phyloP scores from a whole-genome alignment of 345 rosid genomes.

The Eutrema yunnanense region DNA sequence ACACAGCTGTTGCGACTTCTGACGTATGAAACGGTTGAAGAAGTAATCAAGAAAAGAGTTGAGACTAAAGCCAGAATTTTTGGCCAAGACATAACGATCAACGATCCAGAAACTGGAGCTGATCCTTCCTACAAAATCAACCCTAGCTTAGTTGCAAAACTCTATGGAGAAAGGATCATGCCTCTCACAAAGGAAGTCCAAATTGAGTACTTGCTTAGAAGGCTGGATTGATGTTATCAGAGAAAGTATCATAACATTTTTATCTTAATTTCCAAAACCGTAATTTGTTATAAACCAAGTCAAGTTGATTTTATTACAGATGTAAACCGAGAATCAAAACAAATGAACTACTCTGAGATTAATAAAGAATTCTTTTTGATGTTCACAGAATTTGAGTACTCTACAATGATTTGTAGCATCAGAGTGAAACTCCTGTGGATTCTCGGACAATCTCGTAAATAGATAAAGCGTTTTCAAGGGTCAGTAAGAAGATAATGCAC shows the following conservation, averaged over 20 bases:
- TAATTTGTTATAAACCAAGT: slow-evolving; percentile 3
- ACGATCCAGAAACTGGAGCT: slow-evolving; percentile 4
- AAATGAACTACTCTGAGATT: not conserved
- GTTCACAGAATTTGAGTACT: not conserved
- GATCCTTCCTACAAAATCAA: slow-evolving; percentile 47
- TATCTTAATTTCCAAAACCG: slow-evolving; percentile 5
- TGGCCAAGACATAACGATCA: slow-evolving; percentile 37
- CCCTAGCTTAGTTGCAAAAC: slow-evolving; percentile 50
- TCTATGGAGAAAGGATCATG: slow-evolving; percentile 60
- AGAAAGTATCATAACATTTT: not conserved
- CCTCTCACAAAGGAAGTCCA: slow-evolving; percentile 68
- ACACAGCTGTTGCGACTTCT: slow-evolving; percentile 43
- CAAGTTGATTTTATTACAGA: slow-evolving; percentile 22
- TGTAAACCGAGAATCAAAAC: slow-evolving; percentile 10
- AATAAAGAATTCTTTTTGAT: not conserved
- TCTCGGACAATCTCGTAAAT: slow-evolving; percentile 64
- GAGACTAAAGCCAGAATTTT: slow-evolving; percentile 47
- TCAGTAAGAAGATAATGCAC: slow-evolving; percentile 80
- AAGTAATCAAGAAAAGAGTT: slow-evolving; percentile 46
- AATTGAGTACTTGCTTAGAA: slow-evolving; percentile 54
- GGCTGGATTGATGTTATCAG: slow-evolving; percentile 39
- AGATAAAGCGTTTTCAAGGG: slow-evolving; percentile 62
- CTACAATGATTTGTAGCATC: slow-evolving; percentile 13
- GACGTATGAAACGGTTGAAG: slow-evolving; percentile 49
- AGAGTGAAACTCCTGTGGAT: slow-evolving; percentile 35